Percentiles rank a stretch among this genome's conserved stretches.
phyloP scores from a whole-genome alignment of 306 rosid genomes.

The Lathyrus tuberosus region DNA sequence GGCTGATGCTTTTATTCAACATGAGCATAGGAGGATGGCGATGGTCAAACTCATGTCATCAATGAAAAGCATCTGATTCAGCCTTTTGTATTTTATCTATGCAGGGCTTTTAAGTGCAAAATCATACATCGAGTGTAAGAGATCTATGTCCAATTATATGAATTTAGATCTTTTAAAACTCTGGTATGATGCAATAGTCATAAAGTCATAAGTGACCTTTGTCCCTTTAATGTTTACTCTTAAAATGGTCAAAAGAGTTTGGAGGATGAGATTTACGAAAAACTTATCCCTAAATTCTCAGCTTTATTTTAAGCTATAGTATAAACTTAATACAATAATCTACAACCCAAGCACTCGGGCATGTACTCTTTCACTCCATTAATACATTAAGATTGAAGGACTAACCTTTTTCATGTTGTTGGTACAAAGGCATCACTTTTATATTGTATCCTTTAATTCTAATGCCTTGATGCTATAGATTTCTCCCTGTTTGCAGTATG shows the following conservation, averaged over 20 bases:
- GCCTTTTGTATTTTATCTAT: not conserved
- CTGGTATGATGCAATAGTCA: not conserved
- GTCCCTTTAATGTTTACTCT: not conserved
- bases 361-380: not conserved
- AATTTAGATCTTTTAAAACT: not conserved
- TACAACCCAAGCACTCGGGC: not conserved
- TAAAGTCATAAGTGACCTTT: not conserved
- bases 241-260: slow-evolving; percentile 28
- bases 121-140: not conserved
- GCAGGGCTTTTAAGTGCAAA: not conserved
- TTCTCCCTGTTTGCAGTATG: too few species aligned
- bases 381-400: too few species aligned
- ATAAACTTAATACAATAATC: not conserved
- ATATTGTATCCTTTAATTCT: too few species aligned
- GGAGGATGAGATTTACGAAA: too few species aligned
- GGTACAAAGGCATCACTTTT: too few species aligned
- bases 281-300: not conserved
- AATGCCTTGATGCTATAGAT: too few species aligned
- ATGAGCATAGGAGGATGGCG: slow-evolving; percentile 57
- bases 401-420: too few species aligned
- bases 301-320: slow-evolving; percentile 16
- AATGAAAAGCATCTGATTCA: not conserved
- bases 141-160: not conserved
- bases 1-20: slow-evolving; percentile 64
- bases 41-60: slow-evolving; percentile 39